These are phyloP conservation scores for Plantago ovata DNA, from an alignment of 257 asterid species.

Conservation along the genomic window DNA sequence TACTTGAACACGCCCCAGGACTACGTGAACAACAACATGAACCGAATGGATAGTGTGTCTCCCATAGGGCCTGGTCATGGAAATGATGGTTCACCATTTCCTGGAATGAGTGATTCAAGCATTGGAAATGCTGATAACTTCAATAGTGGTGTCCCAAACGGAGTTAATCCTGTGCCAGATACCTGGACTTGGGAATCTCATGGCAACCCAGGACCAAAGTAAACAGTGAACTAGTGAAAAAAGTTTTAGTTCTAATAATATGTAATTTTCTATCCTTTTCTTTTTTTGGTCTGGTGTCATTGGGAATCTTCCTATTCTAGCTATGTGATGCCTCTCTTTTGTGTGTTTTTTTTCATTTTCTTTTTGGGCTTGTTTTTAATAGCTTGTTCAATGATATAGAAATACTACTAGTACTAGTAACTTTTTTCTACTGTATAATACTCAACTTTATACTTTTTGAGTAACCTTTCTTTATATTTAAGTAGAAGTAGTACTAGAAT, in stretches of 20 bases:
- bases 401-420: no score
- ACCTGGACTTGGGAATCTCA: slow-evolving; percentile 68
- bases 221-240: no score
- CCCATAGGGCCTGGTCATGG: slow-evolving; percentile 32
- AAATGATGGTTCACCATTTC: slow-evolving; percentile 32
- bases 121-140: slow-evolving; percentile 29
- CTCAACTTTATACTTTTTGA: no score
- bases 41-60: slow-evolving; percentile 34
- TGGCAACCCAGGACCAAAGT: slow-evolving; percentile 41
- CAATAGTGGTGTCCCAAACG: slow-evolving; percentile 35
- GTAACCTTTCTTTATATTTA: no score
- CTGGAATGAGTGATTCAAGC: slow-evolving; percentile 30
- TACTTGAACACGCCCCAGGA: slow-evolving; percentile 52
- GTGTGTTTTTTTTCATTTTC: no score
- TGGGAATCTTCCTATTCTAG: no score
- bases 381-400: no score
- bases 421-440: no score
- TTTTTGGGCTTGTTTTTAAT: no score
- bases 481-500: no score
- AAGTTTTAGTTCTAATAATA: neutral
- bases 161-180: slow-evolving; percentile 36
- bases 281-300: no score
- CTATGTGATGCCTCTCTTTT: no score
- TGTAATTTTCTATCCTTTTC: neutral
- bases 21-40: slow-evolving; percentile 28